phyloP scores from a whole-genome alignment of 441 rosid genomes.

The Croton laevigatus region DNA sequence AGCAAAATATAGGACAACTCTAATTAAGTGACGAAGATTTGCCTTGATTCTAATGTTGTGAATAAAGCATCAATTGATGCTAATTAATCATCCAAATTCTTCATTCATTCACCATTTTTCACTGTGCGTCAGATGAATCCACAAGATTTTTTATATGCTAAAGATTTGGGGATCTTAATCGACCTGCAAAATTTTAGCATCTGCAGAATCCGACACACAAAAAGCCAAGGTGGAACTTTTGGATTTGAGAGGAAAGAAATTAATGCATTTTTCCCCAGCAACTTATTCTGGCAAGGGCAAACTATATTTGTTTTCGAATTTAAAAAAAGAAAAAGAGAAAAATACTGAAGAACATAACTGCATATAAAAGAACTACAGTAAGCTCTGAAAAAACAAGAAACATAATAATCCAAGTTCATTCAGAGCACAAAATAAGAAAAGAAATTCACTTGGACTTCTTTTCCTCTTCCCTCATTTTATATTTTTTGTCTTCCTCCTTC shows the following conservation, averaged over 20 bases:
- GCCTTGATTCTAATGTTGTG: no score
- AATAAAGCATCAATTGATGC: no score
- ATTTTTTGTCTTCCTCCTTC: slow-evolving; percentile 33
- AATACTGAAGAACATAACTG: background rate
- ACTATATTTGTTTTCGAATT: background rate
- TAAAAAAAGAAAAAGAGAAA: background rate
- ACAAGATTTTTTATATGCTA: no score
- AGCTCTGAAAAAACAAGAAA: no score
- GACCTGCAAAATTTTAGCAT: background rate
- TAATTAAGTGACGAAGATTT: no score
- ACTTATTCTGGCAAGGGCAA: background rate
- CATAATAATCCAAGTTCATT: background rate
- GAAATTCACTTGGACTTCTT: background rate
- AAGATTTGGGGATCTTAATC: no score
- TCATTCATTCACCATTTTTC: no score
- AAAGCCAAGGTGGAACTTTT: background rate
- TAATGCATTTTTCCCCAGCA: background rate
- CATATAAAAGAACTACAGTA: no score
- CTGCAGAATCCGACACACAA: background rate
- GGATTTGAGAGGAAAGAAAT: background rate
- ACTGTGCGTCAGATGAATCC: no score
- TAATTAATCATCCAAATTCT: no score
- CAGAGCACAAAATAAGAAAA: background rate
- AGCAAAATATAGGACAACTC: no score
- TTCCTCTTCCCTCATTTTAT: slow-evolving; percentile 5